Evolutionary conservation across 2,329 filamentous ascomycete species (phyloP).

Genomic region (Tolypocladium album): DNA sequence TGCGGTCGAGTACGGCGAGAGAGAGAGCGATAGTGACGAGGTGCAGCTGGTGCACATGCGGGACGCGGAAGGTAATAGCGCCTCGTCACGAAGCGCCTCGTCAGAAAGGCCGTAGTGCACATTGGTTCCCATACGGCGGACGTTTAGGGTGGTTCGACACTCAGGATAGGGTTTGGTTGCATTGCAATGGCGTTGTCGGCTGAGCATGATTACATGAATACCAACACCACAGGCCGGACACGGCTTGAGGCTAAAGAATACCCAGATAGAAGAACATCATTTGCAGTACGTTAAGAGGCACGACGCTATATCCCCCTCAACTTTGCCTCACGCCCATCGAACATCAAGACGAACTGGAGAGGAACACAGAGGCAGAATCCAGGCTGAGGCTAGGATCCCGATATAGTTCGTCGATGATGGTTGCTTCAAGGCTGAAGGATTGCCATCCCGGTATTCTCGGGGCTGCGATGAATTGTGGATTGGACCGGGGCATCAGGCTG

Average conservation of each 20-base stretch:
- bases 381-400: too few species aligned
- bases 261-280: neutral
- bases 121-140: neutral
- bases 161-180: neutral
- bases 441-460: neutral
- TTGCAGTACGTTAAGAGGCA: neutral
- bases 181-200: neutral
- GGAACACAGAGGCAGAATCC: too few species aligned
- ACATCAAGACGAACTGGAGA: neutral
- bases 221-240: neutral
- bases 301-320: neutral
- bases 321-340: neutral
- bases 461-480: too few species aligned
- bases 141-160: neutral
- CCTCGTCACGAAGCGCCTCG: neutral
- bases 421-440: neutral
- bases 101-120: neutral
- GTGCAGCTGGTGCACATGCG: constrained; percentile 18
- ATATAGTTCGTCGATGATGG: too few species aligned
- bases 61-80: constrained; percentile 8
- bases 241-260: neutral
- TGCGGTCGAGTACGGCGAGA: constrained; percentile 19
- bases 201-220: neutral
- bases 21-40: constrained; percentile 16
- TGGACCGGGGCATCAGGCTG: too few species aligned